Percentiles rank a stretch among this genome's conserved stretches.
Conservation (phyloP, 345 rosid genomes). For the Trapa incisa region DNA sequence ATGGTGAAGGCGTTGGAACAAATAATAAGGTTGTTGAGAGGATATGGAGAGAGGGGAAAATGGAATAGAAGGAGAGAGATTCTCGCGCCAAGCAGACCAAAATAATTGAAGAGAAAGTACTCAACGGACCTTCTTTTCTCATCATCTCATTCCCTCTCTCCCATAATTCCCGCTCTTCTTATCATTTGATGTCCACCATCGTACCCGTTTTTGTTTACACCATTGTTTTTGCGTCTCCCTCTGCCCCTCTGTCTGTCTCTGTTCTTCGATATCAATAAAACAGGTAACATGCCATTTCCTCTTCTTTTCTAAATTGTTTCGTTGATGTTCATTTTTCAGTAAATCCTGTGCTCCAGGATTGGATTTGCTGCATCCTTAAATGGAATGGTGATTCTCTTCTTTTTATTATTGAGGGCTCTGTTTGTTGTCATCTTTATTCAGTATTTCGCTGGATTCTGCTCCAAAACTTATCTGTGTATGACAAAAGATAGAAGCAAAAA, state of each 20-base stretch:
- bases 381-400: neutral
- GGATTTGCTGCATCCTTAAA: neutral
- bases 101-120: conserved; percentile 4
- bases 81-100: conserved; percentile 1
- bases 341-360: neutral
- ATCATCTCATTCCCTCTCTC: neutral
- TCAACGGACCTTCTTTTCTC: neutral
- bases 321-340: neutral
- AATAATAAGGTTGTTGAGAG: neutral
- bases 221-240: too few relatives aligned
- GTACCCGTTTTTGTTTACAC: too few relatives aligned
- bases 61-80: conserved; percentile 1
- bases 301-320: neutral
- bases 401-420: neutral
- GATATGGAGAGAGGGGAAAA: neutral
- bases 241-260: neutral
- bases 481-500: too few relatives aligned
- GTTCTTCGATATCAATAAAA: neutral
- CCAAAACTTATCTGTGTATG: too few relatives aligned
- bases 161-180: neutral
- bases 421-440: neutral
- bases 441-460: neutral
- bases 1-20: neutral
- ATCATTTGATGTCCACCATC: neutral
- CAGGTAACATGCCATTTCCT: neutral